phyloP scores from a whole-genome alignment of 1,139 yeast species.

The Saccharomyces hybrid region DNA sequence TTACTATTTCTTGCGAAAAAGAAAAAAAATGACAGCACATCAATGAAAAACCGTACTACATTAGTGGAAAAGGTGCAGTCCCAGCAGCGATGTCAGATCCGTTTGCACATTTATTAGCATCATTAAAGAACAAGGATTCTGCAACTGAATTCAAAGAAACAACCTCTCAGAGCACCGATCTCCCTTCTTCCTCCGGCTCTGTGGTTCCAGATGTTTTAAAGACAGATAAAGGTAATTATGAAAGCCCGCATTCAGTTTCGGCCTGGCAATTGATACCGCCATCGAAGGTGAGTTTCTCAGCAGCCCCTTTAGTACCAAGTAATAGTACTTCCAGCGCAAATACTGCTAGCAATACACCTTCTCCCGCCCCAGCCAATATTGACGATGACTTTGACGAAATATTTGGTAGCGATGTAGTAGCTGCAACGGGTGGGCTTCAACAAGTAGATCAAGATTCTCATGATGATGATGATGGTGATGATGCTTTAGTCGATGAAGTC shows the following conservation, averaged over 20 bases:
- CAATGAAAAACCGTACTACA: not conserved
- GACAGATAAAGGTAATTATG: not conserved
- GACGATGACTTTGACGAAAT: constrained; percentile 18
- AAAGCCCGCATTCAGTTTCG: not conserved
- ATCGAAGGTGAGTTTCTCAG: not conserved
- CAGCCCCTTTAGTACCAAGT: not conserved
- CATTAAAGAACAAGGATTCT: constrained; percentile 22
- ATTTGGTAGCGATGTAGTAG: constrained; percentile 5
- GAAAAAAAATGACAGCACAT: not conserved
- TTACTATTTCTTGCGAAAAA: not conserved
- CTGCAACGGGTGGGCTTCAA: not conserved
- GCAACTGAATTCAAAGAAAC: not conserved
- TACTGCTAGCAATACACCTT: not conserved
- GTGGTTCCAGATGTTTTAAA: not conserved
- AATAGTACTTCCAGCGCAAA: not conserved
- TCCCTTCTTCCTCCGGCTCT: not conserved
- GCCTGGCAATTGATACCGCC: not conserved
- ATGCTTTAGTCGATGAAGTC: constrained; percentile 25
- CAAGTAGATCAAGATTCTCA: not conserved
- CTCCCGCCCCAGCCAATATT: not conserved
- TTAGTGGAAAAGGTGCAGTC: not conserved
- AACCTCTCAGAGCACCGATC: not conserved
- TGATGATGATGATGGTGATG: constrained; percentile 5
- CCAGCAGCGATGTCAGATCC: constrained; percentile 31
- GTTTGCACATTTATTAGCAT: constrained; percentile 39